Evolutionary conservation across 2,329 filamentous ascomycete species (phyloP).

Genomic region (Calonectria crousiana): DNA sequence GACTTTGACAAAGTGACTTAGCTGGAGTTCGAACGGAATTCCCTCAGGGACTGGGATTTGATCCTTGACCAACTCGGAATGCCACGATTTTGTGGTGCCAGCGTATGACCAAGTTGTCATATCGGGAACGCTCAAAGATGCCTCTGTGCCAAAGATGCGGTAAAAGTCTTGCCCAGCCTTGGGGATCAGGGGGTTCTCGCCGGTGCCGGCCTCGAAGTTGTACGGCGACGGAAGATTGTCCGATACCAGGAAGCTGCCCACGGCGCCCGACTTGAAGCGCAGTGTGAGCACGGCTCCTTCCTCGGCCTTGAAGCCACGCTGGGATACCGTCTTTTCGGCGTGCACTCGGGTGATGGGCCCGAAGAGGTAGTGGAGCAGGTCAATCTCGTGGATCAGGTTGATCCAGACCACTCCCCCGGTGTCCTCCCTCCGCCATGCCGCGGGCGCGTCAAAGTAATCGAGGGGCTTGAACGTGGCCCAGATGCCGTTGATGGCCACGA

Average conservation of each 20-base stretch:
- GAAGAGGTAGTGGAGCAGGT: slow-evolving; percentile 68
- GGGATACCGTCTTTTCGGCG: slow-evolving; percentile 59
- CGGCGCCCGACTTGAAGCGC: slow-evolving; percentile 64
- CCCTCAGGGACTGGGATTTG: slow-evolving; percentile 34
- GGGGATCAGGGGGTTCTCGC: slow-evolving; percentile 68
- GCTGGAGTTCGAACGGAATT: slow-evolving; percentile 64
- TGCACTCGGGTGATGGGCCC: slow-evolving; percentile 64
- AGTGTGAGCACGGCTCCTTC: slow-evolving; percentile 68
- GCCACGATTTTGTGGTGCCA: slow-evolving; percentile 56
- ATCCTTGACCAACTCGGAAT: slow-evolving; percentile 49
- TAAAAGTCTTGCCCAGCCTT: slow-evolving; percentile 59
- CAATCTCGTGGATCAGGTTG: slow-evolving; percentile 72
- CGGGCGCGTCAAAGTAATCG: slow-evolving; percentile 61
- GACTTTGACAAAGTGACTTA: slow-evolving; percentile 64
- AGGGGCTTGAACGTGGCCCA: slow-evolving; percentile 66
- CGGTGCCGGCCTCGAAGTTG: slow-evolving; percentile 68
- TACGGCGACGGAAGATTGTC: slow-evolving; percentile 65
- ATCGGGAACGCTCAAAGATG: slow-evolving; percentile 65
- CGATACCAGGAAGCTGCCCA: slow-evolving; percentile 68
- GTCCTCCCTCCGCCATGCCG: slow-evolving; percentile 59
- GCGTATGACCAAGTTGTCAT: slow-evolving; percentile 63
- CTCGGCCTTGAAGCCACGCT: slow-evolving; percentile 62
- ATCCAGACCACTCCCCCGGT: slow-evolving; percentile 65
- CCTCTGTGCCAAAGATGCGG: slow-evolving; percentile 66
- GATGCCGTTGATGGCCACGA: slow-evolving; percentile 66